A percentile compares a stretch with the other conserved stretches of the same genome.
These are phyloP conservation scores for Debaryomyces sp. DNA, from an alignment of 1,139 yeast species.

Conservation along the genomic window DNA sequence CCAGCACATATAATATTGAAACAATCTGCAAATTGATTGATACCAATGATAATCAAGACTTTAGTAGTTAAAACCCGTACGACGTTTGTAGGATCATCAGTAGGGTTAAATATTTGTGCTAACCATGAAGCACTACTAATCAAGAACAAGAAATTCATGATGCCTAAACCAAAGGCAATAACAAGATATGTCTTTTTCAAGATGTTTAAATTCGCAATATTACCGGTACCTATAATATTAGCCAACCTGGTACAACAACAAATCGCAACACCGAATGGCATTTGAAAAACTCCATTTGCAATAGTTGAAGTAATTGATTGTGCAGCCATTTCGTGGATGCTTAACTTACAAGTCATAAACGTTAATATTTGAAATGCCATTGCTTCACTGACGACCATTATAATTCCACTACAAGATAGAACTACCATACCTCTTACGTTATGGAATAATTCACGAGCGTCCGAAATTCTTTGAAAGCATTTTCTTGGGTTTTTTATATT, in stretches of 20 bases:
- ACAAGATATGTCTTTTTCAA: not conserved
- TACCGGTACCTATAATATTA: not conserved
- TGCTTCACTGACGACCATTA: slow-evolving; percentile 3
- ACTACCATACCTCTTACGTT: not conserved
- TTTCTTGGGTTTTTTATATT: not conserved
- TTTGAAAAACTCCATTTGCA: slow-evolving; percentile 1
- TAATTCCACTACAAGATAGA: not conserved
- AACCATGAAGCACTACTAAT: not conserved
- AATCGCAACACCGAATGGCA: not conserved
- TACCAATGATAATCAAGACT: not conserved
- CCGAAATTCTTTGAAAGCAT: not conserved
- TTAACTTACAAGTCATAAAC: not conserved
- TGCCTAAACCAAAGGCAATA: not conserved
- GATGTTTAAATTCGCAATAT: not conserved
- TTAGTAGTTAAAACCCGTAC: not conserved
- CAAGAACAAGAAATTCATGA: not conserved
- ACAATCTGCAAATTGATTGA: slow-evolving; percentile 2
- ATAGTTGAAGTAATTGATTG: slow-evolving; percentile 1
- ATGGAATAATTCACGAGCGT: not conserved
- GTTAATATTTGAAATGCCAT: slow-evolving; percentile 1
- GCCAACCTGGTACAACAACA: slow-evolving; percentile 2
- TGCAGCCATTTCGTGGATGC: slow-evolving; percentile 1
- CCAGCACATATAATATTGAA: slow-evolving; percentile 1
- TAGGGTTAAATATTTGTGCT: not conserved
- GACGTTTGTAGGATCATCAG: not conserved